Percentiles rank a stretch among this genome's conserved stretches.
Evolutionary conservation across 305 asterid genomes (phyloP).

Genomic region (Coffea humblotiana): DNA sequence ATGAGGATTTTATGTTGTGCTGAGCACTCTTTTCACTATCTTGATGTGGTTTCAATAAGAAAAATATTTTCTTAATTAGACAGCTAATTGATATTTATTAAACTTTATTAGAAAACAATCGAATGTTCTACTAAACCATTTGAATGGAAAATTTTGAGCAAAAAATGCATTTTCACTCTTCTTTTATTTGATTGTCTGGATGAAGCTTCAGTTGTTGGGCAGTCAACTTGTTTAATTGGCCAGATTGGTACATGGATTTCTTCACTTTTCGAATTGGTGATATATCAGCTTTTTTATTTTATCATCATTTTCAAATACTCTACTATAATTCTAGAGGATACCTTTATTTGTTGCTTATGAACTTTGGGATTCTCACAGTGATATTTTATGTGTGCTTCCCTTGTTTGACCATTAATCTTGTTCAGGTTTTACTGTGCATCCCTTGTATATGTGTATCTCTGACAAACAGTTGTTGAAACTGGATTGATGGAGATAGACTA

Average conservation of each 20-base stretch:
- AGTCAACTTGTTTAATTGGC: not conserved
- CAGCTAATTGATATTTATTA: not conserved
- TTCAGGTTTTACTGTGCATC: not conserved
- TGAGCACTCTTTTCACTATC: conserved; percentile 3
- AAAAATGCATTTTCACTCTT: not conserved
- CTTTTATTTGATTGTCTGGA: not conserved
- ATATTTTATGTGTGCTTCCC: not conserved
- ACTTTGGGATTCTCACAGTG: not conserved
- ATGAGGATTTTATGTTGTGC: not conserved
- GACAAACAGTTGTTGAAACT: not conserved
- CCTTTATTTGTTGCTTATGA: not conserved
- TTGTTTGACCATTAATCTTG: not conserved
- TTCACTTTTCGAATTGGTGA: not conserved
- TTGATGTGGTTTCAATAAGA: conserved; percentile 14
- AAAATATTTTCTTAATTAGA: not conserved
- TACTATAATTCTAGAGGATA: not conserved
- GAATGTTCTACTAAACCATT: not conserved
- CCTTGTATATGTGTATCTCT: not conserved
- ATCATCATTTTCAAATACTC: not conserved
- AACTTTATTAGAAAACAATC: not conserved
- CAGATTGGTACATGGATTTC: not conserved
- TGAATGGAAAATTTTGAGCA: not conserved
- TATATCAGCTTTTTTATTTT: not conserved
- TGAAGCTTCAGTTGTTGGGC: not conserved
- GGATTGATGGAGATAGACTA: not conserved